Conservation (phyloP, 225 moss, liverwort and hornwort species). For the Asterella californica region DNA sequence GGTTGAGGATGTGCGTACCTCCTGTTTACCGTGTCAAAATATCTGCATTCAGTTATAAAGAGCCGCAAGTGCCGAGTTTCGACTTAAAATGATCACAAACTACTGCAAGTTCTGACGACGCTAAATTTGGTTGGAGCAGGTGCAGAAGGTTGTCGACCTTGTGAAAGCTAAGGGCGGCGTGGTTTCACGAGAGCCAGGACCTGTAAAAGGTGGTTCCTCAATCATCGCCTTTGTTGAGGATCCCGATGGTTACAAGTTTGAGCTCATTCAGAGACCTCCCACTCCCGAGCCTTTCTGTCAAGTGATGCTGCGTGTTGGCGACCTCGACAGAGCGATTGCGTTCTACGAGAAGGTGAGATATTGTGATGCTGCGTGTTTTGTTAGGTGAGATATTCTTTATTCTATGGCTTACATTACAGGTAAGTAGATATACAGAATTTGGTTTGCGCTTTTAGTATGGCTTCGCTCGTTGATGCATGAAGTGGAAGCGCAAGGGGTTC, state of each 20-base stretch:
- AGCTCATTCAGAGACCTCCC: conserved; percentile 79
- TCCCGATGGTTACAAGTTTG: conserved; percentile 96
- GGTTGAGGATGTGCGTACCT: conserved; percentile 73
- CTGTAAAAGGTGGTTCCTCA: conserved; percentile 77
- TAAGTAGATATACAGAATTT: neutral
- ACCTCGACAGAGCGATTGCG: conserved; percentile 73
- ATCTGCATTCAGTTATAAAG: neutral
- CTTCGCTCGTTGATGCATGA: neutral
- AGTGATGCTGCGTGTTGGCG: conserved; percentile 90
- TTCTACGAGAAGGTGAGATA: conserved; percentile 80
- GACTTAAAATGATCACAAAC: neutral
- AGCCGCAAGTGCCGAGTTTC: neutral
- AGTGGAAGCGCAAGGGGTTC: neutral
- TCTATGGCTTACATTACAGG: neutral
- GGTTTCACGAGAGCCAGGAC: conserved; percentile 84
- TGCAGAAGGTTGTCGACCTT: conserved; percentile 80
- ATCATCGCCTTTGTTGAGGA: conserved; percentile 91
- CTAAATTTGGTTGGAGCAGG: conserved; percentile 38
- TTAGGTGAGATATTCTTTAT: neutral
- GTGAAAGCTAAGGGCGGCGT: conserved; percentile 87
- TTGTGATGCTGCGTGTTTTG: no score
- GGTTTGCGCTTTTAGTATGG: neutral
- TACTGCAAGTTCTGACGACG: neutral
- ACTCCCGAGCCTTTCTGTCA: conserved; percentile 90
- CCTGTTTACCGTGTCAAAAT: neutral